Base-by-base conservation (phyloP, 768 basidiomycete genomes). In the Phylloporus sp. region DNA sequence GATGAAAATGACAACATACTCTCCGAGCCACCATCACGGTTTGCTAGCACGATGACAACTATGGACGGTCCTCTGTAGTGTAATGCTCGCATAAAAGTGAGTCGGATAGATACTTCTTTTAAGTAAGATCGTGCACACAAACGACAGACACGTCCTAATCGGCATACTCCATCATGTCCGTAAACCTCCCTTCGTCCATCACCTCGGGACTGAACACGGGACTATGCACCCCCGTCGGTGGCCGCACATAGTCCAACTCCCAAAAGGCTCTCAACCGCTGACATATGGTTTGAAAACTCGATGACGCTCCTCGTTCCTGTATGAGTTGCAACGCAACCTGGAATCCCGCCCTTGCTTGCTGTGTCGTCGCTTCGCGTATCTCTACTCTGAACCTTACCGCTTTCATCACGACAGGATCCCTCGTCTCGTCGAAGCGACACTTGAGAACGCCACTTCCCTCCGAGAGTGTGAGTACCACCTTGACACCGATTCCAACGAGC, bases 251-350 rank as follows among this genome's bases (percentile, higher is more conserved):
- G 46, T 83, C 82, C 58, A 87, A 59, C 39, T 79, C 78, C 93
- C 91, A 96, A 18, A 80, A 76, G 24, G 74, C 69, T 50, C 76
- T 72, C 46, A 96, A 63, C 33, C 80, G 74, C 49, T 73, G 78
- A 62, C 79, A 88, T 23, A 91, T 71, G 41, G 79, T 74, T 65
- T 82, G 86, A 71, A 96, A 90, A 23, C 78, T 83, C 20, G 89
- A 88, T 34, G 81, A 71, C 15, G 92, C 84, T 5, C 95, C 95
- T 64, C 84, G 92, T 71, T 96, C 93, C 54, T 89, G 84, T 13
- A 88, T 73, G 41, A 95, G 61, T 15, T 76, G 71, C 54, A 95
- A 65, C 29, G 73, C 71, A 11, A 85, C 79, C 49, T 74, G 69
- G 68, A 74, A 82, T 51, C 70, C 79, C 36, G 68, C 75, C 51